These are phyloP conservation scores for Starmerella khaoyaiensis DNA, from an alignment of 805 yeast species.

Conservation along the genomic window DNA sequence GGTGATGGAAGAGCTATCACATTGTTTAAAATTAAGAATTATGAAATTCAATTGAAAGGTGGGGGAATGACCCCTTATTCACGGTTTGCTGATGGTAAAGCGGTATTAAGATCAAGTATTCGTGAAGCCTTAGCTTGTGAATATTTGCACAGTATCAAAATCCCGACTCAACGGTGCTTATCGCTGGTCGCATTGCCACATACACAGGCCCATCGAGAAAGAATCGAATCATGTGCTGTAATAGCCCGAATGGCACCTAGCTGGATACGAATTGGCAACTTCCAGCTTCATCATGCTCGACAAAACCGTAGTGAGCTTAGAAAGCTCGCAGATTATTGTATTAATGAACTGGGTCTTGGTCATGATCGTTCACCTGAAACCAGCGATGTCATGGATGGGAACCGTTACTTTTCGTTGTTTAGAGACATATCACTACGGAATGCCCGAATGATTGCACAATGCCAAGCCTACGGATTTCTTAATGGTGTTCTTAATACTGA, in stretches of 20 bases:
- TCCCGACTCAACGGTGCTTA: constrained; percentile 78
- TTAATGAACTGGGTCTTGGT: constrained; percentile 28
- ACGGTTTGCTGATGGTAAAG: constrained; percentile 93
- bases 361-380: constrained; percentile 22
- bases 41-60: constrained; percentile 78
- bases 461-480: constrained; percentile 86
- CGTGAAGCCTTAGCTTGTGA: constrained; percentile 82
- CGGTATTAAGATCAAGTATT: constrained; percentile 75
- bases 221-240: constrained; percentile 70
- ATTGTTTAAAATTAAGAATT: constrained; percentile 53
- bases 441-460: constrained; percentile 63
- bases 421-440: constrained; percentile 59
- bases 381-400: constrained; percentile 13
- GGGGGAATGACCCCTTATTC: constrained; percentile 86
- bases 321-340: constrained; percentile 56
- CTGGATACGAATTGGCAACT: constrained; percentile 83
- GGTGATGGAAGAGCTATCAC: constrained; percentile 92
- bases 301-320: constrained; percentile 53
- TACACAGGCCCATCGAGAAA: constrained; percentile 59
- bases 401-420: constrained; percentile 54
- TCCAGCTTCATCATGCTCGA: constrained; percentile 67
- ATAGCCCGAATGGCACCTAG: constrained; percentile 70
- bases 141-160: constrained; percentile 61
- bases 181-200: constrained; percentile 59
- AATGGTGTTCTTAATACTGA: constrained; percentile 94